A percentile compares a stretch with the other conserved stretches of the same genome.
These are phyloP conservation scores for Trichoderma semiorbis DNA, from an alignment of 2,329 filamentous ascomycete species.

Conservation along the genomic window DNA sequence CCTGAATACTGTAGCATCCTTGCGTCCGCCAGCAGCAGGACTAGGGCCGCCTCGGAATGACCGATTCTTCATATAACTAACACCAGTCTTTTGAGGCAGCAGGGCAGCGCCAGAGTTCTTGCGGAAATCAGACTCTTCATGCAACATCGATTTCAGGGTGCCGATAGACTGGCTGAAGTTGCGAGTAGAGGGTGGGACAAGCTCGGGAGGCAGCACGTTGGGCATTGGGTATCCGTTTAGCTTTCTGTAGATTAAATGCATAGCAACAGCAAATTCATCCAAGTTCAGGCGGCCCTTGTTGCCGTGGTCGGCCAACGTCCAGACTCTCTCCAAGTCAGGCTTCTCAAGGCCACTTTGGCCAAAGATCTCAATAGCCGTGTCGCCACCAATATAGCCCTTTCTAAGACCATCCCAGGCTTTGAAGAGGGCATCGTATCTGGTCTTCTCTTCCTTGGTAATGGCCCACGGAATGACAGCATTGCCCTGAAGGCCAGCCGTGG, in stretches of 20 bases:
- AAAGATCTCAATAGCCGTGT: slow-evolving; percentile 94
- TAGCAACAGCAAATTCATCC: slow-evolving; percentile 96
- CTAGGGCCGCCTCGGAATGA: slow-evolving; percentile 72
- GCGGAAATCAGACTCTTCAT: slow-evolving; percentile 82
- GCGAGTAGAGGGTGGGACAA: slow-evolving; percentile 89
- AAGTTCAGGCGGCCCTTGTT: slow-evolving; percentile 93
- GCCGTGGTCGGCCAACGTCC: slow-evolving; percentile 90
- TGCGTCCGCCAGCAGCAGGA: slow-evolving; percentile 61
- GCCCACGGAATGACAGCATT: slow-evolving; percentile 98
- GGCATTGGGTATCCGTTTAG: slow-evolving; percentile 94
- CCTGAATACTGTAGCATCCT: slow-evolving; percentile 94
- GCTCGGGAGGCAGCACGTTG: slow-evolving; percentile 79
- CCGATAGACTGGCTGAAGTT: slow-evolving; percentile 93
- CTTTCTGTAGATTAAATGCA: slow-evolving; percentile 98
- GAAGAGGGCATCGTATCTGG: slow-evolving; percentile 91
- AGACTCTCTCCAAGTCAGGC: slow-evolving; percentile 83
- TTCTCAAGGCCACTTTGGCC: slow-evolving; percentile 93
- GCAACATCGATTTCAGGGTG: slow-evolving; percentile 84
- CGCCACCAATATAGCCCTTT: slow-evolving; percentile 88
- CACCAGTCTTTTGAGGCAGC: slow-evolving; percentile 93
- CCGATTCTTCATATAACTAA: slow-evolving; percentile 94
- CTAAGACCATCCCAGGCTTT: slow-evolving; percentile 92
- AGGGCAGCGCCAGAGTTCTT: slow-evolving; percentile 88
- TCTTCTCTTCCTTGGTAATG: slow-evolving; percentile 98
- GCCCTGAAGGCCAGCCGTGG: slow-evolving; percentile 80